Base-by-base conservation (phyloP, 768 basidiomycete genomes). In the Naganishia onofrii region DNA sequence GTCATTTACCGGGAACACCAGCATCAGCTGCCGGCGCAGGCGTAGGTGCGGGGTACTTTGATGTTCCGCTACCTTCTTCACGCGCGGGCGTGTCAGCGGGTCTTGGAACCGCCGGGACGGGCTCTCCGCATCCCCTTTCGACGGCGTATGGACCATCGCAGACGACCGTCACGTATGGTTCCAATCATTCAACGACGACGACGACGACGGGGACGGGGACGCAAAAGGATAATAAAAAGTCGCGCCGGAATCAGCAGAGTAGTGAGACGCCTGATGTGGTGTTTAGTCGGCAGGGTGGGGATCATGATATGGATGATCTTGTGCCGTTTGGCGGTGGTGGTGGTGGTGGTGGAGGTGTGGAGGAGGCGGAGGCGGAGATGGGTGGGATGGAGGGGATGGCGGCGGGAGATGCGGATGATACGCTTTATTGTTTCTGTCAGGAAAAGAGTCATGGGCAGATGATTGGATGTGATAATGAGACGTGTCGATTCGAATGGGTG, bases 401-500 rank as follows among this genome's bases (percentile, higher is more conserved):
- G 85, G 84, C 63, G 90, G 85, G 5, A n/a, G n/a, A n/a, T n/a
- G 85, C 85, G 56, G 84, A 82, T 76, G 88, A 85, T 65, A 86
- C 84, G 75, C 85, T 85, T 17, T 95, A 97, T 77, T 97, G 93
- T 81, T 85, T 88, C 83, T 97, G 93, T 80, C 85, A 90, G 73
- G 84, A 89, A 21, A 85, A 88, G 70, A 92, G 91, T 76, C 93
- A 89, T 75, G 93, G 93, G 44, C 90, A 93, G 82, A 95, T 96
- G 93, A 91, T 96, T 75, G 93, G 88, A 28, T 96, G 93, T 79
- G 93, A 96, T 79, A 90, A 88, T 75, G 82, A 84, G 21, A 84
- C 85, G 54, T 95, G 93, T 82, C 87, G 88, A 74, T 84, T 84
- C 69, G 92, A 94, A 89, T 96, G 93, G 93, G 93, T 94, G 74